Percentiles rank a stretch among this genome's conserved stretches.
Evolutionary conservation across 2,329 filamentous ascomycete genomes (phyloP).

Genomic region (Uncinocarpus reesii): DNA sequence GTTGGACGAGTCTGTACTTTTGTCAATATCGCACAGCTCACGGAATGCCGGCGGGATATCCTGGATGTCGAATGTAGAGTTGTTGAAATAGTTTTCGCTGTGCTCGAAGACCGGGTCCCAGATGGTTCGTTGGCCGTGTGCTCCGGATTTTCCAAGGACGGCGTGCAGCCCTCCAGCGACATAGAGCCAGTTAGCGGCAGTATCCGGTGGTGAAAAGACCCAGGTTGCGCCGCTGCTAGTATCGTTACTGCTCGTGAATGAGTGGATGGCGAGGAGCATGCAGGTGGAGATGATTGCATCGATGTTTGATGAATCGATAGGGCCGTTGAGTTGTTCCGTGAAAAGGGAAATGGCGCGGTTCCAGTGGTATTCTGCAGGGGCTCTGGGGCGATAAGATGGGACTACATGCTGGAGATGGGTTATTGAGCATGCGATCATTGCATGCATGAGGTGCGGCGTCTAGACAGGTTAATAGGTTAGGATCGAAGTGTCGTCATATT

Average conservation of each 20-base stretch:
- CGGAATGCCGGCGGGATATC: slow-evolving; percentile 21
- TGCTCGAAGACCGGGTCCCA: slow-evolving; percentile 21
- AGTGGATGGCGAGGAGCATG: slow-evolving; percentile 25
- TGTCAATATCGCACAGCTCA: slow-evolving; percentile 24
- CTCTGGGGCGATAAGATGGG: slow-evolving; percentile 16
- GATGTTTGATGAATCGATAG: slow-evolving; percentile 19
- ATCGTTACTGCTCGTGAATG: slow-evolving; percentile 19
- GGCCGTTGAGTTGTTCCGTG: slow-evolving; percentile 19
- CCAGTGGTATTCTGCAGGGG: slow-evolving; percentile 26
- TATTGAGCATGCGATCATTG: slow-evolving; percentile 23
- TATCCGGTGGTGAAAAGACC: slow-evolving; percentile 22
- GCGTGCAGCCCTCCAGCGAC: slow-evolving; percentile 23
- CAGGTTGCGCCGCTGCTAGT: slow-evolving; percentile 23
- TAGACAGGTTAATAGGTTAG: slow-evolving; percentile 17
- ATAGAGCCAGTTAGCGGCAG: slow-evolving; percentile 26
- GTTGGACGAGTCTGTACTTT: slow-evolving; percentile 17
- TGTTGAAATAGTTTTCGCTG: slow-evolving; percentile 19
- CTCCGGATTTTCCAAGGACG: slow-evolving; percentile 18
- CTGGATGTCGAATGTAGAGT: slow-evolving; percentile 13
- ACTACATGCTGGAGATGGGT: slow-evolving; percentile 23
- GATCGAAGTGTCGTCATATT: slow-evolving; percentile 6
- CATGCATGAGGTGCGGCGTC: slow-evolving; percentile 26
- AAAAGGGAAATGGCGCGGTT: slow-evolving; percentile 23
- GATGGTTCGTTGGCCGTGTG: slow-evolving; percentile 20
- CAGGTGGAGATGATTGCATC: slow-evolving; percentile 25